phyloP scores from a whole-genome alignment of 108 stramenopile genomes.

The Cyclotella kingstonii region DNA sequence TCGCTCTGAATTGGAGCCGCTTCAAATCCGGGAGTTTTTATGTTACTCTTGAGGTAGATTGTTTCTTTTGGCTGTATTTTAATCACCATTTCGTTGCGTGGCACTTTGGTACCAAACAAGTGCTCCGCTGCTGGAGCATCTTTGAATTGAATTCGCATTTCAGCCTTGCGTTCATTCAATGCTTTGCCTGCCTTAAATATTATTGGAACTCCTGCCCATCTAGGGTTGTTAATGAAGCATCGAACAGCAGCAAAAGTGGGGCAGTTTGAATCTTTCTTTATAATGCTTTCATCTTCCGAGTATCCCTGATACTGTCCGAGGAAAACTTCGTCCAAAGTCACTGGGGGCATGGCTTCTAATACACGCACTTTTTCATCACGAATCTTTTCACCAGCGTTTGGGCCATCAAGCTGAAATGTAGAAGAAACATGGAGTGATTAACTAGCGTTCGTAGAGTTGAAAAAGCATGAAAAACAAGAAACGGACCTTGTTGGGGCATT shows the following conservation, averaged over 20 bases:
- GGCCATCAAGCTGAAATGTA: slow-evolving; percentile 45
- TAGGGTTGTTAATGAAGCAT: slow-evolving; percentile 87
- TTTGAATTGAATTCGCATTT: slow-evolving; percentile 94
- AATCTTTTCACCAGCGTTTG: slow-evolving; percentile 76
- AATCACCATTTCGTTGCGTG: slow-evolving; percentile 95
- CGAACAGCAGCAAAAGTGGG: slow-evolving; percentile 91
- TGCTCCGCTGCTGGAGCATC: slow-evolving; percentile 70
- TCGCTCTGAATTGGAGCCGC: slow-evolving; percentile 86
- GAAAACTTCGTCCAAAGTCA: slow-evolving; percentile 81
- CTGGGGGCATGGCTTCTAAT: slow-evolving; percentile 74
- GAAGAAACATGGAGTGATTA: neutral
- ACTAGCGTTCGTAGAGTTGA: neutral
- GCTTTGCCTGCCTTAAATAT: slow-evolving; percentile 98
- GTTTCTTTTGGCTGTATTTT: slow-evolving; percentile 89
- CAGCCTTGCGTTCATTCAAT: slow-evolving; percentile 94
- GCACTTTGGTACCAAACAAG: slow-evolving; percentile 63
- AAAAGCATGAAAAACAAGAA: neutral
- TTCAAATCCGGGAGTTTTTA: slow-evolving; percentile 90
- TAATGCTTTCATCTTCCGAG: slow-evolving; percentile 85
- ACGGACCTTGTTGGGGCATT: slow-evolving; percentile 68
- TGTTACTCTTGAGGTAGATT: slow-evolving; percentile 96
- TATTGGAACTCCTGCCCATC: slow-evolving; percentile 97
- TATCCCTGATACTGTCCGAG: slow-evolving; percentile 96
- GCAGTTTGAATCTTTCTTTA: slow-evolving; percentile 83
- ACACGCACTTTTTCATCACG: slow-evolving; percentile 95